A percentile compares a stretch with the other conserved stretches of the same genome.
Conservation (phyloP, 176 grass and related monocot species). For the Lolium perenne region DNA sequence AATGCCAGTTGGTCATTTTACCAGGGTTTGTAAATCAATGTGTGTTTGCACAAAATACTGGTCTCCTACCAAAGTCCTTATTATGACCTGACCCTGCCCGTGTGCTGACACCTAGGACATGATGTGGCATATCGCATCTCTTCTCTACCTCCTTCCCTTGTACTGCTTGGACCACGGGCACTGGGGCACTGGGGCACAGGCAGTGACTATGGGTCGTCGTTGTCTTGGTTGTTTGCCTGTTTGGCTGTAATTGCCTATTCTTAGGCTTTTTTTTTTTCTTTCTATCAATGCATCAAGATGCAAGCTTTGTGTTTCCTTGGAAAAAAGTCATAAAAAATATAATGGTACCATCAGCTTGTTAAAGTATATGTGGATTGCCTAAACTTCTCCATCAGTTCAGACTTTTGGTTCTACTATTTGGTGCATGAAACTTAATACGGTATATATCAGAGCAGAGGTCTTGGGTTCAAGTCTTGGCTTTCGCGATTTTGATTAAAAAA, state of each 20-base stretch:
- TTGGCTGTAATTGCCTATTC: background rate
- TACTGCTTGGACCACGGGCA: background rate
- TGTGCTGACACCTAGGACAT: background rate
- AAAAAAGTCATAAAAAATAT: background rate
- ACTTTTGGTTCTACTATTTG: too few relatives aligned
- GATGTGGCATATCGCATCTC: background rate
- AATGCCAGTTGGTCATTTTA: too few relatives aligned
- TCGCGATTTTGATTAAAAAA: too few relatives aligned
- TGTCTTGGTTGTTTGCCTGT: background rate
- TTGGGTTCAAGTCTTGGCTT: too few relatives aligned
- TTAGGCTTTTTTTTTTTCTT: background rate
- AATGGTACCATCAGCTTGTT: background rate
- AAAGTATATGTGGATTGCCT: too few relatives aligned
- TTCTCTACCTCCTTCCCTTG: background rate
- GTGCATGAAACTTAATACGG: too few relatives aligned
- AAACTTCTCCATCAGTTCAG: too few relatives aligned
- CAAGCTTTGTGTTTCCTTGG: background rate
- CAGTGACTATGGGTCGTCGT: background rate
- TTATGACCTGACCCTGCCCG: background rate
- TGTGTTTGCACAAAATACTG: background rate
- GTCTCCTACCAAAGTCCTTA: background rate
- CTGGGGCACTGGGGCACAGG: background rate
- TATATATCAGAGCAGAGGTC: too few relatives aligned
- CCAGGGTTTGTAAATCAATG: background rate
- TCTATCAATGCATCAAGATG: background rate